Conservation (phyloP, 192 early-diverging fungal genomes). For the Linnemannia exigua region DNA sequence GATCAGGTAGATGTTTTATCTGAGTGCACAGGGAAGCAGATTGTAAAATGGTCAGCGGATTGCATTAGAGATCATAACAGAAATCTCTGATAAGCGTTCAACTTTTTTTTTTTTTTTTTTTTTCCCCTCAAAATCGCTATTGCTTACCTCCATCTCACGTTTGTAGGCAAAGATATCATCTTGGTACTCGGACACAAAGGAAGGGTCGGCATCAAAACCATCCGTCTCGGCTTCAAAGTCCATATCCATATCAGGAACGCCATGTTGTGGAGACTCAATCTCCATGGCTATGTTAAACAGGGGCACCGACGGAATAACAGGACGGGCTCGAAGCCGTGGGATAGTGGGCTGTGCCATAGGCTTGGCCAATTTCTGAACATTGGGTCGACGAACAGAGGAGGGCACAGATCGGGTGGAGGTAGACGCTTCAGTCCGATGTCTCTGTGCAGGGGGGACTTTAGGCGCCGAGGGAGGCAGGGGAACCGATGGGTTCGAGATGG, state of each 20-base stretch:
- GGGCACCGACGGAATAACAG: conserved; percentile 25
- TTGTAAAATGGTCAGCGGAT: neutral
- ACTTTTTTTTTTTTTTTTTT: too few relatives aligned
- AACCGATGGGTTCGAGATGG: neutral
- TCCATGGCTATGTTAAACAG: conserved; percentile 16
- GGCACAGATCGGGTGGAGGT: neutral
- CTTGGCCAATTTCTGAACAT: neutral
- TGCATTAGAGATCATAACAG: neutral
- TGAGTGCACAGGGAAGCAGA: neutral
- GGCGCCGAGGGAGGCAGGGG: conserved; percentile 2
- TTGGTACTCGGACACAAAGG: conserved; percentile 70
- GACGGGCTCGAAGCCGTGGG: neutral
- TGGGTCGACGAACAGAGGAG: neutral
- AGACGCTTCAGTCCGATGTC: neutral
- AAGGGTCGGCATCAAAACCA: conserved; percentile 46
- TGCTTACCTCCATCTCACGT: conserved; percentile 69
- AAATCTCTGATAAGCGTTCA: neutral
- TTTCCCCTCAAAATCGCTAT: too few relatives aligned
- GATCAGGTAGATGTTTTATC: conserved; percentile 62
- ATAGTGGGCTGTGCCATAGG: neutral
- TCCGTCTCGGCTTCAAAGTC: conserved; percentile 7
- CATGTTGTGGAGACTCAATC: too few relatives aligned
- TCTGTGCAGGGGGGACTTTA: neutral
- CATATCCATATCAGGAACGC: conserved; percentile 15
- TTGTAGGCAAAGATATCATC: conserved; percentile 76